phyloP scores from a whole-genome alignment of 805 yeast genomes.

The Lipomyces mesembrius region DNA sequence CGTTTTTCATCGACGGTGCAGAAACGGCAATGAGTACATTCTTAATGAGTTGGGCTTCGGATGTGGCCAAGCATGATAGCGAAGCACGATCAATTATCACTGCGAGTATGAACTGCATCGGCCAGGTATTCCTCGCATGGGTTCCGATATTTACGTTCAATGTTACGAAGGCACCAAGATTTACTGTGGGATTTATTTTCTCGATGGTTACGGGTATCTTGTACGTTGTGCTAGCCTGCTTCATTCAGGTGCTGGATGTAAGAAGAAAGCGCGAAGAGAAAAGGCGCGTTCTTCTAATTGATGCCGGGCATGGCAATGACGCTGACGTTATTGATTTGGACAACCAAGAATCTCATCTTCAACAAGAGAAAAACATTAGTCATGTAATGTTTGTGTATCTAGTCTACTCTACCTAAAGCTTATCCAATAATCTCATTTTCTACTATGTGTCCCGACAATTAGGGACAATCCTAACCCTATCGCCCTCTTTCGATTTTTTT shows the following conservation, averaged over 20 bases:
- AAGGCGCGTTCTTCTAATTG: background rate
- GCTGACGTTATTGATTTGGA: background rate
- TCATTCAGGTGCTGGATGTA: conserved; percentile 9
- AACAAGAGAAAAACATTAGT: background rate
- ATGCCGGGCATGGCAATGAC: background rate
- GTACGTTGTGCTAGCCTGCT: conserved; percentile 7
- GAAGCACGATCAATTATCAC: conserved; percentile 42
- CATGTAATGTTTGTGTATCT: background rate
- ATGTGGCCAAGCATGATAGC: conserved; percentile 40
- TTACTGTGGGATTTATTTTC: conserved; percentile 18
- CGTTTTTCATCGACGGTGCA: conserved; percentile 14
- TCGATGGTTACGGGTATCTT: conserved; percentile 2
- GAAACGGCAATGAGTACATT: conserved; percentile 24
- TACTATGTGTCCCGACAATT: too few species aligned
- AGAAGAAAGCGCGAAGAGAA: background rate
- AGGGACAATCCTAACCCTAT: too few species aligned
- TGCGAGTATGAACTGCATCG: conserved; percentile 44
- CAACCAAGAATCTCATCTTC: background rate
- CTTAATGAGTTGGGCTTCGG: conserved; percentile 40
- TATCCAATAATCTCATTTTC: too few species aligned
- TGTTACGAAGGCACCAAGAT: conserved; percentile 45
- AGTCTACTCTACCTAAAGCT: background rate
- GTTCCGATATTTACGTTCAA: conserved; percentile 45
- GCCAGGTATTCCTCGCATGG: conserved; percentile 46
- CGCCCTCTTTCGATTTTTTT: too few species aligned